These are phyloP conservation scores for Penicillium silybi DNA, from an alignment of 495 filamentous ascomycete genomes.

Conservation along the genomic window DNA sequence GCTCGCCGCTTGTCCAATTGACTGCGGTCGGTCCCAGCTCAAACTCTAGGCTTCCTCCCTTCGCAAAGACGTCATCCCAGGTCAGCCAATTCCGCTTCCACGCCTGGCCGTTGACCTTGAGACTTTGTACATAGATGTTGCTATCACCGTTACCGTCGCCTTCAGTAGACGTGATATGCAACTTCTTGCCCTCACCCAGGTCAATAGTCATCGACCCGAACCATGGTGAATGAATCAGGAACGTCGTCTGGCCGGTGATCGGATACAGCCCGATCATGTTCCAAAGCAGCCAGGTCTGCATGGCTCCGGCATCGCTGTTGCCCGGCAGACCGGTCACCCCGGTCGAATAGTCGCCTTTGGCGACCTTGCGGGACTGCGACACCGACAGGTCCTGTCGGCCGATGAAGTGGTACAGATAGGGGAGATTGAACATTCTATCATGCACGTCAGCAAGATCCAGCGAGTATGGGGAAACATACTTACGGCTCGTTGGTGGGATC, in stretches of 20 bases:
- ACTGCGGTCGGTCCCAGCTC: constrained; percentile 42
- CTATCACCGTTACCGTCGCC: constrained; percentile 40
- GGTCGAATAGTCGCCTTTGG: constrained; percentile 36
- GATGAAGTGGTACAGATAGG: constrained; percentile 69
- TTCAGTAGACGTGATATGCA: constrained; percentile 43
- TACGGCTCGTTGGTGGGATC: background rate
- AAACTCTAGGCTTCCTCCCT: constrained; percentile 53
- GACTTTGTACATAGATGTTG: constrained; percentile 44
- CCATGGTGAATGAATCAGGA: constrained; percentile 54
- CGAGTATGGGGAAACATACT: background rate
- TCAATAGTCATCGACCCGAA: constrained; percentile 49
- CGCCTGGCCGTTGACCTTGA: constrained; percentile 44
- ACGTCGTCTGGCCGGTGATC: constrained; percentile 51
- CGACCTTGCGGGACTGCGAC: constrained; percentile 29
- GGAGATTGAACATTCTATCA: constrained; percentile 55
- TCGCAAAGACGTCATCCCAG: constrained; percentile 52
- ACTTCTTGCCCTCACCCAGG: constrained; percentile 40
- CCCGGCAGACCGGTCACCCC: constrained; percentile 47
- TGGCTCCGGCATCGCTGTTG: constrained; percentile 56
- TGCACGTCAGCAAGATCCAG: background rate
- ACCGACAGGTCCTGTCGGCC: constrained; percentile 54
- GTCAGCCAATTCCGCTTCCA: constrained; percentile 53
- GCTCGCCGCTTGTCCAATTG: constrained; percentile 45
- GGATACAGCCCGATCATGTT: constrained; percentile 60
- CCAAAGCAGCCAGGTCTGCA: constrained; percentile 59